phyloP scores from a whole-genome alignment of 2,329 filamentous ascomycete genomes.

The Beauveria australis region DNA sequence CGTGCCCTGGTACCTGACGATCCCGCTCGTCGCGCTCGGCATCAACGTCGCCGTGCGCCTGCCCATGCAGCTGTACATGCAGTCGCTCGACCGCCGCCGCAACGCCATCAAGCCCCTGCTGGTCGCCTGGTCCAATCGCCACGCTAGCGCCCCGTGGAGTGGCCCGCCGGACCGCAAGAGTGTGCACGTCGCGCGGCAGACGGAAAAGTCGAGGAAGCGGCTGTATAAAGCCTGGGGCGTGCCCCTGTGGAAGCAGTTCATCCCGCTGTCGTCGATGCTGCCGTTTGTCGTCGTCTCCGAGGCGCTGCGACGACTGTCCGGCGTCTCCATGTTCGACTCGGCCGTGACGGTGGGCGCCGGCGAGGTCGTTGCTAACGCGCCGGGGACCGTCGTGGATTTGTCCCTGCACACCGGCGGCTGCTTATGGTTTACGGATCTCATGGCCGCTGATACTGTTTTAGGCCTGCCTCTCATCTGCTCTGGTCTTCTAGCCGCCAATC shows the following conservation, averaged over 20 bases:
- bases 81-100: slow-evolving; percentile 23
- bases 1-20: slow-evolving; percentile 45
- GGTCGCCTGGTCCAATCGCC: slow-evolving; percentile 24
- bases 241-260: slow-evolving; percentile 39
- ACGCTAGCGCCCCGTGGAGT: slow-evolving; percentile 12
- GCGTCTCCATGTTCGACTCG: slow-evolving; percentile 19
- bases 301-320: slow-evolving; percentile 37
- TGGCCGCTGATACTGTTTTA: slow-evolving; percentile 41
- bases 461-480: slow-evolving; percentile 35
- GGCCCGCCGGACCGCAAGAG: slow-evolving; percentile 12
- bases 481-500: slow-evolving; percentile 20
- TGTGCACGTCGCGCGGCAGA: slow-evolving; percentile 18
- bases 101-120: slow-evolving; percentile 23
- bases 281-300: slow-evolving; percentile 45
- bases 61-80: slow-evolving; percentile 36
- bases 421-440: slow-evolving; percentile 49
- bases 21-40: slow-evolving; percentile 42
- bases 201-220: slow-evolving; percentile 22
- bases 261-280: slow-evolving; percentile 32
- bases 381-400: slow-evolving; percentile 18
- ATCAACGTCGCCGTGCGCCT: slow-evolving; percentile 38
- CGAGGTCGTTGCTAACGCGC: neutral
- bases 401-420: slow-evolving; percentile 39
- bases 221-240: slow-evolving; percentile 33
- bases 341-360: slow-evolving; percentile 3